Base-by-base conservation (phyloP, 2,329 filamentous ascomycete species). In the Fusarium coffeatum region DNA sequence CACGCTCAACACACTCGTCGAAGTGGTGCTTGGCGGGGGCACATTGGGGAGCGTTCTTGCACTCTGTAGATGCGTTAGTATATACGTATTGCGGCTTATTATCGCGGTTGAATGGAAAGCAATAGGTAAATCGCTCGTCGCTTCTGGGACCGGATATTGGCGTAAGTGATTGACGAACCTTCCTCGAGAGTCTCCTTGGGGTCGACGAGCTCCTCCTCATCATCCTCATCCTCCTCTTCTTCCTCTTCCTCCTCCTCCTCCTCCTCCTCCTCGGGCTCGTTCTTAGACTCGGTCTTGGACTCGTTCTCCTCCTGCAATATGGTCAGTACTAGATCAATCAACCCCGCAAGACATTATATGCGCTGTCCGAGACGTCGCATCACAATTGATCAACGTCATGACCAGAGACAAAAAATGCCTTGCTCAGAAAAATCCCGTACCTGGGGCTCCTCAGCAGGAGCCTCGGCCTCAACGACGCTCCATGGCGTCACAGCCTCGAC, bases 1-100 rank as follows among this genome's bases (percentile, higher is more conserved):
- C 96, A 77, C 96, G 94, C 89, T 97, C 94, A 76, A 95, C 94
- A 82, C 96, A 99, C 85, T 98, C 93, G 74, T 98, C 95, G 82
- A 92, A 98, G 88, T 99, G 96, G 88, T 98, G 95, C 90, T 98
- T 99, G 79, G 89, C 88, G 64, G 92, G 90, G 68, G 91, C 87
- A 85, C 96, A 99, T 83, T 92, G 86, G 82, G 91, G 88, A 72
- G 94, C 94, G 82, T 95, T 89, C 83, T 89, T 89, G 89, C 96
- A 99, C 80, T 97, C 96, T 98, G 82, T 65, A 40, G 34, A 66
- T 62, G 64, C 55, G 74, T 74, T 60, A 76, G 74, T 62, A 53
- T 53, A 41, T 28, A 53, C 55, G 42, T 51, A 42, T 48, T 67
- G 57, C 61, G 32, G 45, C 13, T 51, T 55, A 46, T 49, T 51